Percentiles rank a stretch among this genome's conserved stretches.
Evolutionary conservation across 1,284 basidiomycete genomes (phyloP).

Genomic region (Fistulinella cinereoalba): DNA sequence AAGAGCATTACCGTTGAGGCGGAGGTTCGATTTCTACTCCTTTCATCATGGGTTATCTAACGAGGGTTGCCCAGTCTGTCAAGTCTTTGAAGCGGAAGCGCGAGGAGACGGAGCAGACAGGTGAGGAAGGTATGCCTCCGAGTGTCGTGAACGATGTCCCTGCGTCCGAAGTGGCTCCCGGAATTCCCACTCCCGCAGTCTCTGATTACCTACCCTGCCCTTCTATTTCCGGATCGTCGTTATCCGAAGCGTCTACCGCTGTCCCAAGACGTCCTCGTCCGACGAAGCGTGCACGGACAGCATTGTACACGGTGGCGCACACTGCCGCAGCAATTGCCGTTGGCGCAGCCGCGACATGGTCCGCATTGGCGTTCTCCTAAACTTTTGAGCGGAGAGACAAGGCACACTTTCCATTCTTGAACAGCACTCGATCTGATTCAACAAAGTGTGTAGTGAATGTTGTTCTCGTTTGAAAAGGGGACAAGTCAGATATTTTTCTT

Average conservation of each 20-base stretch:
- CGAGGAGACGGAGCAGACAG: conserved; percentile 10
- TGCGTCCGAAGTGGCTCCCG: no score
- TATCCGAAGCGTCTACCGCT: neutral
- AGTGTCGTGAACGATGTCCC: no score
- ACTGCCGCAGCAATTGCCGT: conserved; percentile 58
- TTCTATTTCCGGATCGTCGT: no score
- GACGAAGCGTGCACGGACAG: conserved; percentile 44
- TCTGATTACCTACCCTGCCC: neutral
- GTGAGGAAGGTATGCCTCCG: no score
- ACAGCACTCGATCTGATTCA: no score
- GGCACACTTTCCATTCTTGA: no score
- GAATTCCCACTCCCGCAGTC: no score
- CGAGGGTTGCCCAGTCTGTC: conserved; percentile 6
- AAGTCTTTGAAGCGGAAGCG: conserved; percentile 31
- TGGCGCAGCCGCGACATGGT: conserved; percentile 67
- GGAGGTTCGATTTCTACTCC: conserved; percentile 9
- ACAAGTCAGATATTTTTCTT: neutral
- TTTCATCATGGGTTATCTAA: conserved; percentile 9
- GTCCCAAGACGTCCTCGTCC: conserved; percentile 24
- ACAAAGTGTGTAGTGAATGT: neutral
- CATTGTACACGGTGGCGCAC: conserved; percentile 44
- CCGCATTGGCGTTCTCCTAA: conserved; percentile 60
- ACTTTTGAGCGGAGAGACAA: neutral
- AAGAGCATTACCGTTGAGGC: conserved; percentile 17
- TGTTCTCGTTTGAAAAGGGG: neutral